These are phyloP conservation scores for Cordyceps javanica DNA, from an alignment of 2,329 filamentous ascomycete species.

Conservation along the genomic window DNA sequence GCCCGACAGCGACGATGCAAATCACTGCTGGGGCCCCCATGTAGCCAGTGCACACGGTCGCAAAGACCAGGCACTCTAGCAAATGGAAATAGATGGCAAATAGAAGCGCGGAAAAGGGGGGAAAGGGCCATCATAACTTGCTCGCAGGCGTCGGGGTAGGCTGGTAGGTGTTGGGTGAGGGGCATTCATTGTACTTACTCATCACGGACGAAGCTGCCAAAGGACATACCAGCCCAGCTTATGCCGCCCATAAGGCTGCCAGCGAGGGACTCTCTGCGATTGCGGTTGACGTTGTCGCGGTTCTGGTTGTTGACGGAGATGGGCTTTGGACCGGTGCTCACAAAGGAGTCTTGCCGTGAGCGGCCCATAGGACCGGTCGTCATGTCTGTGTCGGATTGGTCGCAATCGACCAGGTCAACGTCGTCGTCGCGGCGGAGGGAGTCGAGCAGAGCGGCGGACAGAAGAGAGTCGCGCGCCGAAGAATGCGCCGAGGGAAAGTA, in stretches of 20 bases:
- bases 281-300: slow-evolving; percentile 51
- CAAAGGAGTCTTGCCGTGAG: slow-evolving; percentile 58
- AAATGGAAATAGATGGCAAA: not conserved
- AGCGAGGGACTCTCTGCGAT: slow-evolving; percentile 55
- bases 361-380: slow-evolving; percentile 53
- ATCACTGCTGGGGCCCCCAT: not conserved
- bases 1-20: not conserved
- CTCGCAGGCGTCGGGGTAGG: slow-evolving; percentile 18
- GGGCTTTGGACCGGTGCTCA: slow-evolving; percentile 58
- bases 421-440: slow-evolving; percentile 21
- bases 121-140: slow-evolving; percentile 1
- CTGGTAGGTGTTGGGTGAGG: slow-evolving; percentile 5
- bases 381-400: slow-evolving; percentile 38
- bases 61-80: not conserved
- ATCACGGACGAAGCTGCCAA: slow-evolving; percentile 94
- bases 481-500: not conserved
- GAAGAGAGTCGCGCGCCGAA: slow-evolving; percentile 16
- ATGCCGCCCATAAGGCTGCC: slow-evolving; percentile 71
- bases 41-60: not conserved
- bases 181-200: slow-evolving; percentile 62
- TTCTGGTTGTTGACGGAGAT: slow-evolving; percentile 62
- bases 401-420: slow-evolving; percentile 20
- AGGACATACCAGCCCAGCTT: slow-evolving; percentile 95
- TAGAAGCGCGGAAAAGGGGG: not conserved
- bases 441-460: slow-evolving; percentile 20